Percentiles rank a stretch among this genome's conserved stretches.
phyloP scores from a whole-genome alignment of 2,329 filamentous ascomycete genomes.

The Diaporthe sp. region DNA sequence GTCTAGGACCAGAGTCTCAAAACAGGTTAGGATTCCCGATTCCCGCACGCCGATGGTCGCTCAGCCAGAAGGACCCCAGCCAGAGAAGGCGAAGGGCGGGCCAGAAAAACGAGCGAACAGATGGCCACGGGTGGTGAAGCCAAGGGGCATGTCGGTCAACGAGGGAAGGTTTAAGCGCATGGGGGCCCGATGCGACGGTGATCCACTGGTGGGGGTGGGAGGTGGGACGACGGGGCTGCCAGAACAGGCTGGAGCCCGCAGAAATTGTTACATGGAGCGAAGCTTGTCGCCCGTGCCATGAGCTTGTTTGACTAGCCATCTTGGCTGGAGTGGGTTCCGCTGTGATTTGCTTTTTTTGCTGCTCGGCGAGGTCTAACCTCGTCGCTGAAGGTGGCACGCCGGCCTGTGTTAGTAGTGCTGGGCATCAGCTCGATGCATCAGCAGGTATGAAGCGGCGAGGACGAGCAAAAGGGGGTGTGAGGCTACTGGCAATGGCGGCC shows the following conservation, averaged over 20 bases:
- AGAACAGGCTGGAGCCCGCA: conserved; percentile 12
- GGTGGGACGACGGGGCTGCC: neutral
- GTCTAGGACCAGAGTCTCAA: neutral
- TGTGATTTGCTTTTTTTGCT: neutral
- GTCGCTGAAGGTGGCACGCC: neutral
- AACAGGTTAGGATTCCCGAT: neutral
- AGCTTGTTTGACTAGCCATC: conserved; percentile 29
- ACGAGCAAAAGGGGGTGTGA: neutral
- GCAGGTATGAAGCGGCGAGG: neutral
- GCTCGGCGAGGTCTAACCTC: neutral
- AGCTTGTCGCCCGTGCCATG: conserved; percentile 24
- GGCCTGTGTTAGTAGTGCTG: neutral
- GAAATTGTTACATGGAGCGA: neutral
- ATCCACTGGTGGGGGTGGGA: neutral
- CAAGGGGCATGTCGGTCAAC: neutral
- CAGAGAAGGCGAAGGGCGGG: neutral
- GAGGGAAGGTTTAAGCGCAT: conserved; percentile 30
- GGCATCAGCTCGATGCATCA: neutral
- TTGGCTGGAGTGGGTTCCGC: neutral
- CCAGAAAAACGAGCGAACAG: neutral
- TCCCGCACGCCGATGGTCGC: neutral
- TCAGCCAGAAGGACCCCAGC: neutral
- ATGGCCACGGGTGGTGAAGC: neutral
- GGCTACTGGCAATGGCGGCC: neutral
- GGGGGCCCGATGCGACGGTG: conserved; percentile 14